Base-by-base conservation (phyloP, 164 flowering plant species). In the Vitis rupestris region DNA sequence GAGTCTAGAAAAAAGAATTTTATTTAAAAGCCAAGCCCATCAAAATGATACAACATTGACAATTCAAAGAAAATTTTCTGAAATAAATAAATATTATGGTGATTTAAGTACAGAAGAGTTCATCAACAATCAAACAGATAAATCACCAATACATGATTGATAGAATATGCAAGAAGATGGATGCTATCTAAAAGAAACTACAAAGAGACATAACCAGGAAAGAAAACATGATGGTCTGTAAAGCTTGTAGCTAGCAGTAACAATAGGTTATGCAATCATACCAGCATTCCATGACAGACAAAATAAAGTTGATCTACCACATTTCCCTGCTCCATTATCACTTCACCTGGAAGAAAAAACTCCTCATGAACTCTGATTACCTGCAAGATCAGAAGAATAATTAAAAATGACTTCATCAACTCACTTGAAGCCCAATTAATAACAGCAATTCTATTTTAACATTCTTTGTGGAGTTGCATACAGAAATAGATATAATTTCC, bases 311-410 rank as follows among this genome's bases (percentile, higher is more conserved):
- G 98, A 76, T 92, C 98, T 8, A 86, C 90, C 6, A 80, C 88
- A 68, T 80, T 81, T 63, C 98, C 98, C 52, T 90, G 93, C 67
- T 92, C 98, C 85, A 92, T 76, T 59, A 90, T 86, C 66, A 90
- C 87, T 80, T 92, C 98, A 65, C 98, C 98, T 2, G 98, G 98
- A 17, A 90, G 88, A 64, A 92, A 90, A 81, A 86, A 86, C 68
- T 92, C 98, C 74, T 92, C 96, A 67, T 89, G 94, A 19, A 93
- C 74, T 79, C 80, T 87, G 64, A 80, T 86, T 63, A 83, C 95
- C 98, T 92, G 87, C 27, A 61, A 75, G 30, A 77, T 10, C 56
- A 63, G 15, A 60, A 50, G 16, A 17, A 59, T 30, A 50, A 57
- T 3, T 9, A 63, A 53, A 17, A 61, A 54, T 51, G 27, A 64